Evolutionary conservation across 495 filamentous ascomycete species (phyloP).

Genomic region (Daldinia decipiens): DNA sequence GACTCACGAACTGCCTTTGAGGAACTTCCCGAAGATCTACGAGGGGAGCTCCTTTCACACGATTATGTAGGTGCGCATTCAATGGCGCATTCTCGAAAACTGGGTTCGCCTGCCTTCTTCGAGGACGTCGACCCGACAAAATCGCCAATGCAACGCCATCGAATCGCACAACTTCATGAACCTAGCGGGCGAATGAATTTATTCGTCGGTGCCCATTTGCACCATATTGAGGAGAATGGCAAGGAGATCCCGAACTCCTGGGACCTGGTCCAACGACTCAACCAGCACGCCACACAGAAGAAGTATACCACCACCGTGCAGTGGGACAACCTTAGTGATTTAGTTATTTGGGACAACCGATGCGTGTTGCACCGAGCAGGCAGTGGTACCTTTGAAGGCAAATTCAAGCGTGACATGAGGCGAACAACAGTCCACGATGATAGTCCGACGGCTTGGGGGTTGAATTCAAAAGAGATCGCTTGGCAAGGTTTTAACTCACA

Average conservation of each 20-base stretch:
- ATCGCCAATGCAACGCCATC: constrained; percentile 60
- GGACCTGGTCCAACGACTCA: constrained; percentile 57
- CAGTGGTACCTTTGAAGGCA: constrained; percentile 61
- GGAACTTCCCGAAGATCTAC: constrained; percentile 55
- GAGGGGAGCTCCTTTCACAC: constrained; percentile 51
- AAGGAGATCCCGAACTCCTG: constrained; percentile 48
- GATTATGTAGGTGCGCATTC: constrained; percentile 67
- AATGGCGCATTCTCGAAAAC: constrained; percentile 63
- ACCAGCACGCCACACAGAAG: constrained; percentile 59
- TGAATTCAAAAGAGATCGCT: constrained; percentile 47
- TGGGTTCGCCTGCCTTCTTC: constrained; percentile 63
- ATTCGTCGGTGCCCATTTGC: constrained; percentile 64
- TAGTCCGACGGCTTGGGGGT: constrained; percentile 56
- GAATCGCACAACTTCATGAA: constrained; percentile 64
- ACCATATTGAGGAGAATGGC: constrained; percentile 63
- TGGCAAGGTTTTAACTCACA: constrained; percentile 39
- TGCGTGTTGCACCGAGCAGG: constrained; percentile 65
- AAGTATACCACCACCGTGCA: constrained; percentile 59
- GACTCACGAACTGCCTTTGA: constrained; percentile 66
- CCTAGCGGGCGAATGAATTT: constrained; percentile 63
- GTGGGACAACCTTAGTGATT: constrained; percentile 61
- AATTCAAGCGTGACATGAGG: constrained; percentile 63
- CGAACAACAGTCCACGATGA: constrained; percentile 65
- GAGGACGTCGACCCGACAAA: constrained; percentile 56
- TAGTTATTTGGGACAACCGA: constrained; percentile 71